These are phyloP conservation scores for Neckera pumila DNA, from an alignment of 225 moss, liverwort and hornwort genomes.

Conservation along the genomic window DNA sequence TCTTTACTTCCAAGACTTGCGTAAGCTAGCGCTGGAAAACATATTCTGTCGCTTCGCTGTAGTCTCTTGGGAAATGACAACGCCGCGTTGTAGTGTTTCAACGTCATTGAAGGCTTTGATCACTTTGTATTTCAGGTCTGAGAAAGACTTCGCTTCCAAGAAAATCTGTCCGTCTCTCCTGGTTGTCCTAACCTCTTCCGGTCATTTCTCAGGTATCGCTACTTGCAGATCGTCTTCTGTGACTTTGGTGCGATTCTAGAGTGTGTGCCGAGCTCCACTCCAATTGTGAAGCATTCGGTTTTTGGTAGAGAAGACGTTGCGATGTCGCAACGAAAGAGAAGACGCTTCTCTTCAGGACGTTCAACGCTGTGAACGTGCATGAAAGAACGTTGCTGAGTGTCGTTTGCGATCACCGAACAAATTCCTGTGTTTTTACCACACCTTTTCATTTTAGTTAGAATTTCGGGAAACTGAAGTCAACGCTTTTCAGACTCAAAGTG, in stretches of 20 bases:
- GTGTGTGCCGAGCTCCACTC: background rate
- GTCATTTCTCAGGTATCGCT: background rate
- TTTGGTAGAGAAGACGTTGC: background rate
- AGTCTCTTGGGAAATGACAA: background rate
- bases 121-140: background rate
- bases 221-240: background rate
- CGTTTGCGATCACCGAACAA: constrained; percentile 4
- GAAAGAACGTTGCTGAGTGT: background rate
- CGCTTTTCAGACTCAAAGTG: background rate
- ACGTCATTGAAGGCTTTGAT: background rate
- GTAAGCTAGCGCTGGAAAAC: background rate
- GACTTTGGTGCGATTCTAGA: background rate
- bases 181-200: background rate
- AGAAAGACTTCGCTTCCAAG: background rate
- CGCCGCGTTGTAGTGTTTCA: background rate
- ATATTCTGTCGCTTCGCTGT: background rate
- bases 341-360: background rate
- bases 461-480: constrained; percentile 11
- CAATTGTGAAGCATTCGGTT: background rate
- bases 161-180: background rate
- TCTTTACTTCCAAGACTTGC: constrained; percentile 8
- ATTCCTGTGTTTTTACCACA: background rate
- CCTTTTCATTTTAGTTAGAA: background rate
- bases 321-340: background rate
- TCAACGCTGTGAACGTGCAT: background rate